These are phyloP conservation scores for Hericium rajendrae DNA, from an alignment of 768 basidiomycete species.

Conservation along the genomic window DNA sequence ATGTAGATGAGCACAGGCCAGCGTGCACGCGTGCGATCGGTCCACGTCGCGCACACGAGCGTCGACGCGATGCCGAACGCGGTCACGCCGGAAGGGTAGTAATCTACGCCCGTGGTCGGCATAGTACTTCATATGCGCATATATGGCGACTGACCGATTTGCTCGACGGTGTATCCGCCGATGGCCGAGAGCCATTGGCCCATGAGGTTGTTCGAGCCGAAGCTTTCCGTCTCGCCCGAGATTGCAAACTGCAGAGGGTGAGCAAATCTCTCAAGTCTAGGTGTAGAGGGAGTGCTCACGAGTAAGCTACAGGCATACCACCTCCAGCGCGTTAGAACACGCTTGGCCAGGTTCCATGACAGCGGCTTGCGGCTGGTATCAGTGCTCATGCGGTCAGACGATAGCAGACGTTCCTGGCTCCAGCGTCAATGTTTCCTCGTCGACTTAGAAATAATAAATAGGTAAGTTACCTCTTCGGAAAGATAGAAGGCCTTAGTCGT, in stretches of 20 bases:
- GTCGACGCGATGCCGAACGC: constrained; percentile 58
- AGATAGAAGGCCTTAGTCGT: constrained; percentile 60
- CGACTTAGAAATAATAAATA: background rate
- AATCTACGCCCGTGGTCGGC: constrained; percentile 20
- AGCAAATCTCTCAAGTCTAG: background rate
- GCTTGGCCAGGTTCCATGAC: constrained; percentile 36
- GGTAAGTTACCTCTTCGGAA: constrained; percentile 32
- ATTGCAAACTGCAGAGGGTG: constrained; percentile 41
- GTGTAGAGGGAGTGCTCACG: constrained; percentile 25
- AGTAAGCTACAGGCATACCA: constrained; percentile 62
- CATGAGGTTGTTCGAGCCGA: constrained; percentile 66
- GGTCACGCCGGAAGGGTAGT: constrained; percentile 56
- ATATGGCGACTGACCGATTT: constrained; percentile 34
- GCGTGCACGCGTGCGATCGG: constrained; percentile 46
- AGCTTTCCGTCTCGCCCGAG: constrained; percentile 58
- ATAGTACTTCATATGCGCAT: background rate
- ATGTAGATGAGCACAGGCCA: constrained; percentile 64
- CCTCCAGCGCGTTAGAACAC: constrained; percentile 50
- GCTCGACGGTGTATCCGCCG: constrained; percentile 52
- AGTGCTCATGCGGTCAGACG: constrained; percentile 37
- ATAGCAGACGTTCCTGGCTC: constrained; percentile 43
- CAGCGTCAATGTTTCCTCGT: no score
- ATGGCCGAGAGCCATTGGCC: constrained; percentile 60
- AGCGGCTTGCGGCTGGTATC: constrained; percentile 34
- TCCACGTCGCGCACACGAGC: constrained; percentile 52